Base-by-base conservation (phyloP, 257 asterid genomes). In the Orobanche coerulescens region DNA sequence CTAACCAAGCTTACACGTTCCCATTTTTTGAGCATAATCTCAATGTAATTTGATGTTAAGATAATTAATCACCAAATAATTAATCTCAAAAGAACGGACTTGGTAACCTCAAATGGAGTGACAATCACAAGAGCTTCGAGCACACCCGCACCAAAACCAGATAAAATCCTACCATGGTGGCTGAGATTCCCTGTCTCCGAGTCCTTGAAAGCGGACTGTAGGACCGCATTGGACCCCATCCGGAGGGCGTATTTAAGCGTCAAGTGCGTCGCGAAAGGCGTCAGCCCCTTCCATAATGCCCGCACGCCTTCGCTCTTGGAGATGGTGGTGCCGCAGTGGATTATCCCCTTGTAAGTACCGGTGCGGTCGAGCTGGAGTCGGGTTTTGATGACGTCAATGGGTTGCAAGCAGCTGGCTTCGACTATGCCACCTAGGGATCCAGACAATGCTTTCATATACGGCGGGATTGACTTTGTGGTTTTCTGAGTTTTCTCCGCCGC, bases 121-220 rank as follows among this genome's bases (percentile, higher is more conserved):
- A 92, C 98, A 34, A 92, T 81, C 68, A 80, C 83, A 24, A 92
- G 95, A 58, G 98, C 98, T 76, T 92, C 98, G 34, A 92, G 87
- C 67, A 88, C 96, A 19, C 98, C 98, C 3, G 98, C 98, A n/a
- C 98, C 98, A 48, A 92, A 88, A 31, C 98, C 98, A 34, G 98
- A 71, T 25, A 86, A 25, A 66, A 92, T n/a, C 72, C 98, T 70
- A 12, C 85, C 98, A 4, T 74, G 77, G 42, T 88, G 82, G 62
- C 96, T 92, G 56, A 92, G 66, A 1, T 81, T 64, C 66, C 98
- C 98, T 0, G 98, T 88, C 62, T 79, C 30, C 23, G 83, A 11
- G 65, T 92, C 95, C 95, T 83, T 86, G 62, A 92, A 84, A 6
- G 86, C 94, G 12, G 91, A 74, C 73, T 92, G 98, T 0, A 92